Percentiles rank a stretch among this genome's conserved stretches.
Conservation (phyloP, 2,329 filamentous ascomycete genomes). For the Nothomitra cinnamomea region DNA sequence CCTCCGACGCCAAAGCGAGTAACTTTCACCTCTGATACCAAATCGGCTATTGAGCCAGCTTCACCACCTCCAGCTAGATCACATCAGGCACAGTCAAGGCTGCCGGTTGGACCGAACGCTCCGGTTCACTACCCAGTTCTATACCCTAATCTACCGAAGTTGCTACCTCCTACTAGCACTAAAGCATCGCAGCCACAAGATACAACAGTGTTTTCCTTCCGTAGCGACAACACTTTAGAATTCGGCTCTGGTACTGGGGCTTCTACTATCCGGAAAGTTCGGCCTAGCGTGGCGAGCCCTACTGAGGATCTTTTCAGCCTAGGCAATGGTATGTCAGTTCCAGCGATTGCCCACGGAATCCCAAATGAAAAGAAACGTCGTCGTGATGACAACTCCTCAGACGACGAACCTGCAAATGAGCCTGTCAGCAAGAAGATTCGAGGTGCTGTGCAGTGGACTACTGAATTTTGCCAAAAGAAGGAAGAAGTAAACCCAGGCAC, state of each 20-base stretch:
- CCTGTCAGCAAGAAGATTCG: conserved; percentile 23
- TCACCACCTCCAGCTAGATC: background rate
- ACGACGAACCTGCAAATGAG: conserved; percentile 15
- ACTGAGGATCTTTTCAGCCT: conserved; percentile 37
- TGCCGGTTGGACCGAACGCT: background rate
- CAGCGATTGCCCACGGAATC: conserved; percentile 41
- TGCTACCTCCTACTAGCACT: background rate
- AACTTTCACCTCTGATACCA: conserved; percentile 1
- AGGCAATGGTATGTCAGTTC: conserved; percentile 19
- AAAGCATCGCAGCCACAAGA: conserved; percentile 9
- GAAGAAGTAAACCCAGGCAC: background rate
- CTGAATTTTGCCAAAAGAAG: background rate
- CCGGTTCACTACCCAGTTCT: background rate
- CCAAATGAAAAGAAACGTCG: conserved; percentile 46
- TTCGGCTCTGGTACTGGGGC: conserved; percentile 39
- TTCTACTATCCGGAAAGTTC: conserved; percentile 42
- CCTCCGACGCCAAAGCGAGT: background rate
- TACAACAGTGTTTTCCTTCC: conserved; percentile 47
- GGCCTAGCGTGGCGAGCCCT: conserved; percentile 31
- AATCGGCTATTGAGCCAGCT: background rate
- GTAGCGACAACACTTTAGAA: conserved; percentile 45
- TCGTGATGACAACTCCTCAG: conserved; percentile 26
- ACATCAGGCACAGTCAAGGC: background rate
- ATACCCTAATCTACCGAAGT: background rate
- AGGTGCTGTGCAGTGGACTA: background rate